phyloP scores from a whole-genome alignment of 2,329 filamentous ascomycete species.

The Tolypocladium ovalisporum region DNA sequence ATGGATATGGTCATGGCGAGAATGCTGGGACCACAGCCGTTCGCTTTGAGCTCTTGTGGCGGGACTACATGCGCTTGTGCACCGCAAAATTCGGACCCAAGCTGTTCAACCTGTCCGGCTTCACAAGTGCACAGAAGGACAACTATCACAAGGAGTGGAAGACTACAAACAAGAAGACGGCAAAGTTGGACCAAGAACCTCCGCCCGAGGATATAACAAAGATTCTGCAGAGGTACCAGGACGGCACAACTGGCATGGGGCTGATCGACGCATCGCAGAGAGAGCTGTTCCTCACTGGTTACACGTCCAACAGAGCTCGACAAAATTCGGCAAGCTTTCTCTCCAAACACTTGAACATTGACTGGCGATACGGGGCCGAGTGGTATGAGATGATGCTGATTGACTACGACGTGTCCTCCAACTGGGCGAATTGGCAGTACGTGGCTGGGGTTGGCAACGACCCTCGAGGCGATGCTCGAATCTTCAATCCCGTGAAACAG shows the following conservation, averaged over 20 bases:
- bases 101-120: conserved; percentile 56
- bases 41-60: conserved; percentile 65
- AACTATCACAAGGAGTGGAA: conserved; percentile 38
- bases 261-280: conserved; percentile 69
- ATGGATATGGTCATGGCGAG: conserved; percentile 58
- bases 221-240: conserved; percentile 47
- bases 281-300: conserved; percentile 65
- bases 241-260: conserved; percentile 62
- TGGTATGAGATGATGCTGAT: conserved; percentile 69
- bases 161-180: conserved; percentile 21
- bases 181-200: conserved; percentile 24
- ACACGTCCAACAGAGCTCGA: conserved; percentile 64
- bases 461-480: conserved; percentile 56
- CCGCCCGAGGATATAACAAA: conserved; percentile 30
- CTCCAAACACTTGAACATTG: conserved; percentile 60
- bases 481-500: conserved; percentile 77
- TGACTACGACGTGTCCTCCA: conserved; percentile 67
- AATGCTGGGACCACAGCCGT: conserved; percentile 60
- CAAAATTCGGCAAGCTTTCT: conserved; percentile 71
- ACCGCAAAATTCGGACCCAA: conserved; percentile 56
- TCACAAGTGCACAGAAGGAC: conserved; percentile 37
- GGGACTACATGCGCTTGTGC: conserved; percentile 73
- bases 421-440: conserved; percentile 81
- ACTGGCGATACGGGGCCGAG: conserved; percentile 73
- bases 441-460: conserved; percentile 72